Evolutionary conservation across 2,329 filamentous ascomycete species (phyloP).

Genomic region (Madurella fahalii): DNA sequence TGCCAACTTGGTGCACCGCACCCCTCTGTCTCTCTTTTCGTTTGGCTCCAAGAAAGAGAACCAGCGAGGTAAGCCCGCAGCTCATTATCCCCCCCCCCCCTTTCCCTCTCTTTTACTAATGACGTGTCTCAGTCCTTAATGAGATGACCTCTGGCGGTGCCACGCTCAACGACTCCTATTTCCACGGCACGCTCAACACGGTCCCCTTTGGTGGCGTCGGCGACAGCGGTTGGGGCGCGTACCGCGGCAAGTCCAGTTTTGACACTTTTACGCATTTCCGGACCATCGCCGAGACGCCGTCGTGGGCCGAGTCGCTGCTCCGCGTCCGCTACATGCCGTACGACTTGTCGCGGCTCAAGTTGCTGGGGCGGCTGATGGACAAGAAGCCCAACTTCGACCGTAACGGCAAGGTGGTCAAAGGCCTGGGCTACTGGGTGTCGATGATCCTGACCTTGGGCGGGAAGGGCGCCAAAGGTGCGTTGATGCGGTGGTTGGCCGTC

Average conservation of each 20-base stretch:
- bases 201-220: conserved; percentile 82
- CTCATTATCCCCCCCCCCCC: background rate
- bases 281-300: conserved; percentile 56
- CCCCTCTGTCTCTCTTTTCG: conserved; percentile 77
- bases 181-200: conserved; percentile 57
- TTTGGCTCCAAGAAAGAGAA: conserved; percentile 81
- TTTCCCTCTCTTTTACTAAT: background rate
- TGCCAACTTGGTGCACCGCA: conserved; percentile 76
- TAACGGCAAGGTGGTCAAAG: conserved; percentile 48
- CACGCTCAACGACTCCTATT: conserved; percentile 53
- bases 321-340: conserved; percentile 66
- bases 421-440: conserved; percentile 51
- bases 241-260: conserved; percentile 72
- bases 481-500: conserved; percentile 49
- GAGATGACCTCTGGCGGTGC: conserved; percentile 65
- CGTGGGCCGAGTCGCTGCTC: conserved; percentile 64
- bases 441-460: conserved; percentile 51
- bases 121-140: conserved; percentile 48
- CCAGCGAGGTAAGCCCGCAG: conserved; percentile 56
- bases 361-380: conserved; percentile 40
- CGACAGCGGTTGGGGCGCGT: conserved; percentile 69
- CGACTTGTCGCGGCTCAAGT: conserved; percentile 41
- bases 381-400: conserved; percentile 59
- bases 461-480: conserved; percentile 45
- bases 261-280: conserved; percentile 61